Conservation (phyloP, 495 filamentous ascomycete genomes). For the Penicillium pancosmium region DNA sequence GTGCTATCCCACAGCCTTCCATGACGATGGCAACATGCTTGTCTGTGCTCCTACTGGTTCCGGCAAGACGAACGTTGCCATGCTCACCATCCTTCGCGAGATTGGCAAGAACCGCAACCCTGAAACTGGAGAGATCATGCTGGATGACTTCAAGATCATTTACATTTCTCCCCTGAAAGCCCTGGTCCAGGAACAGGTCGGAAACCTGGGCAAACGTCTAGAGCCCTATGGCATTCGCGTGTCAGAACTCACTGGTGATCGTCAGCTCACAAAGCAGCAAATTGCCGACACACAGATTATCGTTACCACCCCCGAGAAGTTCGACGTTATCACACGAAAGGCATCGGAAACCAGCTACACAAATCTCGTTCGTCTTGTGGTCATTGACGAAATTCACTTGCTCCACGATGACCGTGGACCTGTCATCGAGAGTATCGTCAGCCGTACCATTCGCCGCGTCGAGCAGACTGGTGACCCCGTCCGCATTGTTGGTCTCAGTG, state of each 20-base stretch:
- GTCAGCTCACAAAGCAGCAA: slow-evolving; percentile 98
- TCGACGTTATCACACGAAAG: slow-evolving; percentile 98
- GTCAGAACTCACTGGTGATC: slow-evolving; percentile 92
- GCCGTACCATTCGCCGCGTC: slow-evolving; percentile 85
- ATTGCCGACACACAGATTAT: slow-evolving; percentile 98
- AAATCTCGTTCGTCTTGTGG: slow-evolving; percentile 89
- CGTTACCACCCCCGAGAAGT: slow-evolving; percentile 98
- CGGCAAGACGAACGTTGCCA: slow-evolving; percentile 98
- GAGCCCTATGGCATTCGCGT: slow-evolving; percentile 91
- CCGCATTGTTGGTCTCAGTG: slow-evolving; percentile 88
- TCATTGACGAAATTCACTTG: slow-evolving; percentile 98
- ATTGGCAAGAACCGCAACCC: slow-evolving; percentile 94
- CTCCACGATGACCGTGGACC: slow-evolving; percentile 97
- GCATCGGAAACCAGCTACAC: slow-evolving; percentile 97
- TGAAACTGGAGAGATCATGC: slow-evolving; percentile 82
- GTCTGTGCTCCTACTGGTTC: slow-evolving; percentile 97
- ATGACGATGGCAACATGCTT: slow-evolving; percentile 95
- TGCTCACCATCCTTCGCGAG: slow-evolving; percentile 94
- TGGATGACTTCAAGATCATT: slow-evolving; percentile 97
- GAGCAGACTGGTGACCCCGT: slow-evolving; percentile 94
- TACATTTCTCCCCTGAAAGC: slow-evolving; percentile 98
- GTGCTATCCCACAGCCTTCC: slow-evolving; percentile 88
- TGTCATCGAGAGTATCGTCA: slow-evolving; percentile 95
- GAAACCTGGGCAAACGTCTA: slow-evolving; percentile 90
- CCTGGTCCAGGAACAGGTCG: slow-evolving; percentile 94